phyloP scores from a whole-genome alignment of 169 alveolate species.

The Babesia bovis region DNA sequence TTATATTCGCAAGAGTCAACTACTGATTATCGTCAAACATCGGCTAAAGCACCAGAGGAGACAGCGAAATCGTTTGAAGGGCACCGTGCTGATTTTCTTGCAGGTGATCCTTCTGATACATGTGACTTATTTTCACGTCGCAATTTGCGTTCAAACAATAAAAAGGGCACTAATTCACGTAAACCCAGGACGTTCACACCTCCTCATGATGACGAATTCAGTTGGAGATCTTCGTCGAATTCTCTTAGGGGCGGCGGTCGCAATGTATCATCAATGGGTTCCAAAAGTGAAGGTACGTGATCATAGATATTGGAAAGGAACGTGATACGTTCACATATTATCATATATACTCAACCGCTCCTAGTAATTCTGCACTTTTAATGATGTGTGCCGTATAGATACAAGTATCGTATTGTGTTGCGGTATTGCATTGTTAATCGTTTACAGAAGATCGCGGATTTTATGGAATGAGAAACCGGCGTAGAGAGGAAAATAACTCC shows the following conservation, averaged over 20 bases:
- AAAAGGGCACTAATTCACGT: not conserved
- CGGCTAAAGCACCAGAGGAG: not conserved
- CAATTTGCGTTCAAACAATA: not conserved
- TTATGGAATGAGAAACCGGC: constrained; percentile 11
- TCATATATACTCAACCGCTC: too few species aligned
- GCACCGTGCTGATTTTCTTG: constrained; percentile 17
- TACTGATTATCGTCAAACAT: not conserved
- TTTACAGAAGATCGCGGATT: constrained; percentile 15
- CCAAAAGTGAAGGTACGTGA: constrained; percentile 20
- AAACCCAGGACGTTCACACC: not conserved
- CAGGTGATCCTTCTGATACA: not conserved
- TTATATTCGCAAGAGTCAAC: not conserved
- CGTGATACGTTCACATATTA: not conserved
- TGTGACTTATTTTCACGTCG: constrained; percentile 12
- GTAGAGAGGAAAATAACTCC: constrained; percentile 24
- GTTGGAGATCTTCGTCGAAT: constrained; percentile 21
- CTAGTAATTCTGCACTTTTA: too few species aligned
- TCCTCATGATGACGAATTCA: constrained; percentile 1
- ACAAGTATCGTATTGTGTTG: too few species aligned
- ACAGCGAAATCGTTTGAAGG: not conserved
- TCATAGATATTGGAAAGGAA: not conserved
- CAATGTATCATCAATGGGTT: constrained; percentile 1
- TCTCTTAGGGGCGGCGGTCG: not conserved
- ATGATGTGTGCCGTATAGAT: too few species aligned
- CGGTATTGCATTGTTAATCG: too few species aligned